A percentile compares a stretch with the other conserved stretches of the same genome.
Evolutionary conservation across 106 monocot genomes (phyloP).

Genomic region (Dendrobium chrysotoxum): DNA sequence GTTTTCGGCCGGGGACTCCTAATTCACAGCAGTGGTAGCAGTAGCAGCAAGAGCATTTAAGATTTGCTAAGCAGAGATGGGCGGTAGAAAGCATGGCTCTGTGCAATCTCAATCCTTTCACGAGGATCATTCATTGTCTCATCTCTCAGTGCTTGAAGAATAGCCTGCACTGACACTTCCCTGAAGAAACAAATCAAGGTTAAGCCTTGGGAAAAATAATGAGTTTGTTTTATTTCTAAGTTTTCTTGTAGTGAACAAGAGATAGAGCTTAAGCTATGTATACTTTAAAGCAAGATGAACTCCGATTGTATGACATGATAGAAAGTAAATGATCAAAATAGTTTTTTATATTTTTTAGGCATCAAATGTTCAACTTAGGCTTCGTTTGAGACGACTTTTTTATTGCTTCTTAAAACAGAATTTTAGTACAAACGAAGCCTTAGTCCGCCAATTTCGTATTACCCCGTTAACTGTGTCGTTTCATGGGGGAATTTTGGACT

Average conservation of each 20-base stretch:
- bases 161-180: conserved; percentile 63
- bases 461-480: too few relatives aligned
- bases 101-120: conserved; percentile 91
- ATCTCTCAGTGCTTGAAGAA: conserved; percentile 89
- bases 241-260: too few relatives aligned
- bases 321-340: too few relatives aligned
- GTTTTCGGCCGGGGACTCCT: too few relatives aligned
- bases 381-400: too few relatives aligned
- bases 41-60: neutral
- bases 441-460: too few relatives aligned
- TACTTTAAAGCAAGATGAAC: neutral
- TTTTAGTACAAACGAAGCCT: too few relatives aligned
- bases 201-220: neutral
- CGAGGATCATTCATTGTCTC: conserved; percentile 97
- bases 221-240: neutral
- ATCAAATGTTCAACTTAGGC: too few relatives aligned
- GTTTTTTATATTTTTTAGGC: too few relatives aligned
- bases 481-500: too few relatives aligned
- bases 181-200: conserved; percentile 23
- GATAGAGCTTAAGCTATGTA: too few relatives aligned
- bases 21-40: neutral
- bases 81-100: conserved; percentile 80
- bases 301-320: neutral
- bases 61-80: conserved; percentile 80
- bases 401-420: too few relatives aligned